Evolutionary conservation across 176 grass and related monocot species (phyloP), one percentile per base, ranked within the genome.

Genomic region (Calamus simplicifolius): DNA sequence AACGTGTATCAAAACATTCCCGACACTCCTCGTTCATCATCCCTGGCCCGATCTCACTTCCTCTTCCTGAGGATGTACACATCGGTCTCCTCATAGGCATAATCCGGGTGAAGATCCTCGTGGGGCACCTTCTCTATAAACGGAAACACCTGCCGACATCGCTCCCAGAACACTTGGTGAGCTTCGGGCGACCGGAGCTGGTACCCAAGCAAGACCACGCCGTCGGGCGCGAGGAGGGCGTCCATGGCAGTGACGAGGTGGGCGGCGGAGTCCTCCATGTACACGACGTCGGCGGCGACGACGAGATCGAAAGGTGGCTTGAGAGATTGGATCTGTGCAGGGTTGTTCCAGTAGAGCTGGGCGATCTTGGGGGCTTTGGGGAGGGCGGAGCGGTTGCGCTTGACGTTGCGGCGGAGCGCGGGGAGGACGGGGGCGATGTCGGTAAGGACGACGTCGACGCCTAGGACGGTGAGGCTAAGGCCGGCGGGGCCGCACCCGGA

Each of bases 381-480:
- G 13, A 91, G 73, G 67, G 79, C 54, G 51, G 38, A 16, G 50
- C 84, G 81, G 78, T 90, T 96, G 51, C 86, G 87, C 50, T 85
- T 85, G 18, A 96, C 72, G 65, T 96, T 96, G 19, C 92, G 87
- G 62, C 85, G 84, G 50, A 97, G 81, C 0, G 87, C 87, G 3
- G 87, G 92, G 72, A 91, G 79, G 16, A 97, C 92, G 18, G 84
- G 87, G 18, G 84, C 83, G 74, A 90, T 80, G 69, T 96, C 92
- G 5, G 92, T 97, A 61, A 97, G 87, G 51, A 97, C 64, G 54
- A 86, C 59, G 16, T 97, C 75, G 53, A 97, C 73, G 27, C 92
- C 92, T 57, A 96, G 83, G 70, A 75, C 78, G 62, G 68, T 63
- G 35, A 96, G 77, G 15, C 87, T 87, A n/a, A 97, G 71, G 1